Percentiles rank a stretch among this genome's conserved stretches.
Conservation (phyloP, 2,329 filamentous ascomycete genomes). For the Didymella lethalis region DNA sequence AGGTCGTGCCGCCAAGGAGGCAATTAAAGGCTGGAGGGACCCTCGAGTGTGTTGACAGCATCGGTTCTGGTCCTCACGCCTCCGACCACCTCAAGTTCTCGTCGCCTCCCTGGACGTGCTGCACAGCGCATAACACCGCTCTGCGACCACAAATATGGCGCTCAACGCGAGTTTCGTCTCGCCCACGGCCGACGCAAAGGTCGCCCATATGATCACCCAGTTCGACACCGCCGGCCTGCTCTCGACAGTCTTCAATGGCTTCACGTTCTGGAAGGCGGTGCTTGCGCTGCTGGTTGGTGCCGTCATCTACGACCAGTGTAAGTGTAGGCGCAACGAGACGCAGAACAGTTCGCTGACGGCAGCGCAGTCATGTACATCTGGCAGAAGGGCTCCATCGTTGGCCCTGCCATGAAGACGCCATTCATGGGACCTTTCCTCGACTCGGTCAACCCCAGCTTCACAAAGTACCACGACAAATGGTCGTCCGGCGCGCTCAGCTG, state of each 20-base stretch:
- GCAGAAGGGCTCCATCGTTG: conserved; percentile 57
- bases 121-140: conserved; percentile 5
- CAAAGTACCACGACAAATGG: conserved; percentile 93
- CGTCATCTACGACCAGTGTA: conserved; percentile 89
- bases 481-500: conserved; percentile 89
- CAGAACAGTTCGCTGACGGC: conserved; percentile 32
- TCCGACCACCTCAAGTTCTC: conserved; percentile 5
- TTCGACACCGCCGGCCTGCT: conserved; percentile 44
- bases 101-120: conserved; percentile 5
- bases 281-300: conserved; percentile 75
- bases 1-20: conserved; percentile 17
- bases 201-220: conserved; percentile 42
- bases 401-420: conserved; percentile 58
- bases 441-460: conserved; percentile 90
- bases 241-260: conserved; percentile 41
- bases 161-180: conserved; percentile 52
- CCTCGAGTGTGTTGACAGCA: conserved; percentile 13
- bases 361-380: conserved; percentile 62
- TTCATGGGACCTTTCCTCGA: conserved; percentile 90
- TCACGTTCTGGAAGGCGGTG: conserved; percentile 41
- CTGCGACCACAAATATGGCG: conserved; percentile 35
- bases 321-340: conserved; percentile 49
- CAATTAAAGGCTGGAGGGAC: conserved; percentile 22
- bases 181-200: conserved; percentile 51
- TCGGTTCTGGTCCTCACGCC: conserved; percentile 14